A percentile compares a stretch with the other conserved stretches of the same genome.
Evolutionary conservation across 805 yeast genomes (phyloP).

Genomic region (Metschnikowia santaceciliae): DNA sequence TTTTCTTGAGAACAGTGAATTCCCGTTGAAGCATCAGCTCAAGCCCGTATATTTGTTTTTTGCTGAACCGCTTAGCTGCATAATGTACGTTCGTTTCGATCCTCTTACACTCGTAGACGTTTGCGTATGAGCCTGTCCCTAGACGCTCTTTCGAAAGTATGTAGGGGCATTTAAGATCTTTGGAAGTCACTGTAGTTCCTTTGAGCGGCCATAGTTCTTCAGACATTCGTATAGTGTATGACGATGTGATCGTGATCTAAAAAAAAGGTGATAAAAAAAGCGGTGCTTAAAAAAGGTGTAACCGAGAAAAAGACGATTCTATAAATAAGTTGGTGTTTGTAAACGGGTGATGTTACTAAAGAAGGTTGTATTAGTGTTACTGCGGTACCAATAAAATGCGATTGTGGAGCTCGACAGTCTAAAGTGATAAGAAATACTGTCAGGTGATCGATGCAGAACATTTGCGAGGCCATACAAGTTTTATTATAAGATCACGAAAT

Average conservation of each 20-base stretch:
- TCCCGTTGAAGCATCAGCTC: conserved; percentile 57
- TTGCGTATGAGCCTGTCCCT: conserved; percentile 45
- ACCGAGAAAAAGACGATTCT: background rate
- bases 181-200: background rate
- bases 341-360: no score
- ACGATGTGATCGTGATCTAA: background rate
- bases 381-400: no score
- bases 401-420: no score
- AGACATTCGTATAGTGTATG: background rate
- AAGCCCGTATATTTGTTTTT: conserved; percentile 48
- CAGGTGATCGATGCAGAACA: background rate
- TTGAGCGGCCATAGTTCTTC: background rate
- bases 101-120: conserved; percentile 48
- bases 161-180: conserved; percentile 28
- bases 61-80: conserved; percentile 53
- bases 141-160: conserved; percentile 24
- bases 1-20: conserved; percentile 49
- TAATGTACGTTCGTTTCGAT: conserved; percentile 38
- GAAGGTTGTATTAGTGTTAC: no score
- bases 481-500: background rate
- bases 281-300: no score
- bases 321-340: no score
- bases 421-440: background rate
- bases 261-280: background rate
- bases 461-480: background rate